Conservation (phyloP, 768 basidiomycete species). For the Tricholoma terreum region DNA sequence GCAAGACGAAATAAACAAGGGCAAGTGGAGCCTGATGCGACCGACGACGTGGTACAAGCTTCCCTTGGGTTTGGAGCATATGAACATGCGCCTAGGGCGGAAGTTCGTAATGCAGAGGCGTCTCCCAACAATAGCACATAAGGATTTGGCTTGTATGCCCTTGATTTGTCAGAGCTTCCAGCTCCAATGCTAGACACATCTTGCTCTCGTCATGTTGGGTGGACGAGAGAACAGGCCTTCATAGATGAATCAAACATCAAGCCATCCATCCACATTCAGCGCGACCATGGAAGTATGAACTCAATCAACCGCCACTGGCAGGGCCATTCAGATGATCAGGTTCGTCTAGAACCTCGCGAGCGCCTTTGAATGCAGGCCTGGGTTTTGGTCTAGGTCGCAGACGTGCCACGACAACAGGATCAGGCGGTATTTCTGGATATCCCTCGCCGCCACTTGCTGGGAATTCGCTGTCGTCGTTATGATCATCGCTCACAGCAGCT, state of each 20-base stretch:
- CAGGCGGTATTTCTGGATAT: conserved; percentile 14
- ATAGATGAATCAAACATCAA: neutral
- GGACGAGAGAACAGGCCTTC: neutral
- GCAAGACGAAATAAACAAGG: conserved; percentile 84
- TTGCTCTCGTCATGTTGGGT: neutral
- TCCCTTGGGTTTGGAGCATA: conserved; percentile 75
- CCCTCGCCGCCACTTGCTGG: neutral
- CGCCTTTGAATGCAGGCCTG: conserved; percentile 7
- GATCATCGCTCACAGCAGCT: conserved; percentile 1
- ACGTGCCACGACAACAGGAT: conserved; percentile 19
- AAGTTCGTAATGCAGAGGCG: conserved; percentile 17
- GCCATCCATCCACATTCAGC: neutral
- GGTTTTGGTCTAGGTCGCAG: conserved; percentile 34
- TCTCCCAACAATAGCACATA: neutral
- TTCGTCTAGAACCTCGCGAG: neutral
- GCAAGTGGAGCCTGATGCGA: conserved; percentile 88
- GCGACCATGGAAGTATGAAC: neutral
- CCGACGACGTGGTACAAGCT: conserved; percentile 71
- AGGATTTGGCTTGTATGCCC: neutral
- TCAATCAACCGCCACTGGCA: neutral
- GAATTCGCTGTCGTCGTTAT: conserved; percentile 2
- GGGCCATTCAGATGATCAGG: neutral
- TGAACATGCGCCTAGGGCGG: conserved; percentile 47
- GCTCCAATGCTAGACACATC: neutral
- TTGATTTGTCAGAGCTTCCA: neutral